Evolutionary conservation across 331 rosid genomes (phyloP), one percentile per base, ranked within the genome.

Genomic region (Prunus yedoensis): DNA sequence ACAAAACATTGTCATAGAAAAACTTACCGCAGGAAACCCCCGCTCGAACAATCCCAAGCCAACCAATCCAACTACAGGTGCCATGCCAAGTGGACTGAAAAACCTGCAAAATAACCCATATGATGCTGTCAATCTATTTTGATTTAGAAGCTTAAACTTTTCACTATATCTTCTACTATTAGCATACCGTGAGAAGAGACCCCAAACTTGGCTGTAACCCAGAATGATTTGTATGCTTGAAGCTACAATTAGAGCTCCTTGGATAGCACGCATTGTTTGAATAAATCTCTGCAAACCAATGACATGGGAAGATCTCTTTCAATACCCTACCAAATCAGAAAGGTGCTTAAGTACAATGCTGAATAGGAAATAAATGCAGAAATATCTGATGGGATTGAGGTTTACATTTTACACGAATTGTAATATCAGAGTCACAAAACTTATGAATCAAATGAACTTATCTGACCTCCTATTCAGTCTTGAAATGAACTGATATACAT

Each of bases 121-220:
- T 41, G 5, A 78, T 35, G 41, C 52, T 74, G 50, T 74, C 66
- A 82, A 71, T 38, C 45, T 69, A 50, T 58, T 65, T n/a, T 23
- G 35, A 74, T 56, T 1, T 38, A 63, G 28, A 63, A 70, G 78
- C 27, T 56, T 27, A 41, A 12, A 54, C 21, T 27, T 71, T 74
- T 1, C 52, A 35, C 62, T 69, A 21, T 30, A 51, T 62, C 69
- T 73, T 77, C 64, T 57, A 35, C 25, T 18, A 78, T 27, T 28
- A 41, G 73, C 49, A 32, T 88, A 94, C 99, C 96, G 83, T 45
- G 99, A 92, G 78, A 92, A 91, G 70, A 94, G 91, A 47, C 97
- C 99, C 99, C 99, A 94, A 50, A 92, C 83, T 90, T 94, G 99
- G 85, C 97, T 94, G 87, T 92, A 94, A 81, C 99, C 99, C 43